These are phyloP conservation scores for Vigna reflexopilosa DNA, from an alignment of 306 rosid genomes.

Conservation along the genomic window DNA sequence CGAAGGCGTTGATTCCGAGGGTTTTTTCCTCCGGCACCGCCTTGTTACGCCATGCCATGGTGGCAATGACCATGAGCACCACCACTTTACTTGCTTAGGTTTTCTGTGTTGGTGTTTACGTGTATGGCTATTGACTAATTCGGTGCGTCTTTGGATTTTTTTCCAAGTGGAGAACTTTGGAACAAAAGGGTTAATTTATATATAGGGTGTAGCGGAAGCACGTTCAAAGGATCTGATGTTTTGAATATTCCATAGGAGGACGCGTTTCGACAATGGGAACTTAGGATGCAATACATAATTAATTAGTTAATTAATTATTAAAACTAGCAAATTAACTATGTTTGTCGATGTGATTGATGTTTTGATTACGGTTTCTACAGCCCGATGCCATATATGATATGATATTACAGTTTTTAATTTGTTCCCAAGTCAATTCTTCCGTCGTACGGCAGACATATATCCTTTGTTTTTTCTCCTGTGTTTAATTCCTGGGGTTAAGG, in stretches of 20 bases:
- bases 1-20: slow-evolving; percentile 68
- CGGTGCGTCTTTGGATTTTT: not conserved
- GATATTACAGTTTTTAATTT: not conserved
- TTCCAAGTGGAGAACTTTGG: slow-evolving; percentile 15
- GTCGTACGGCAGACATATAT: not conserved
- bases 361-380: slow-evolving; percentile 4
- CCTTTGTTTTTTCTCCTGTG: not conserved
- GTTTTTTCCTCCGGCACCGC: not conserved
- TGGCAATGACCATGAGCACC: slow-evolving; percentile 52
- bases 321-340: no score
- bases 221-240: not conserved
- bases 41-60: slow-evolving; percentile 50
- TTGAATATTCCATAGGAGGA: slow-evolving; percentile 28
- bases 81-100: not conserved
- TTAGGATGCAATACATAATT: slow-evolving; percentile 3
- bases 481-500: slow-evolving; percentile 4
- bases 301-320: not conserved
- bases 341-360: not conserved
- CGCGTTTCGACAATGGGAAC: slow-evolving; percentile 46
- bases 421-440: not conserved
- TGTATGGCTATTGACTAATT: slow-evolving; percentile 12
- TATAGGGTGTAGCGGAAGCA: slow-evolving; percentile 19
- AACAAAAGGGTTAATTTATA: slow-evolving; percentile 26
- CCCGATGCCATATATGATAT: not conserved
- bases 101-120: not conserved